Evolutionary conservation across 2,329 filamentous ascomycete genomes (phyloP).

Genomic region (Fusarium goolgardi): DNA sequence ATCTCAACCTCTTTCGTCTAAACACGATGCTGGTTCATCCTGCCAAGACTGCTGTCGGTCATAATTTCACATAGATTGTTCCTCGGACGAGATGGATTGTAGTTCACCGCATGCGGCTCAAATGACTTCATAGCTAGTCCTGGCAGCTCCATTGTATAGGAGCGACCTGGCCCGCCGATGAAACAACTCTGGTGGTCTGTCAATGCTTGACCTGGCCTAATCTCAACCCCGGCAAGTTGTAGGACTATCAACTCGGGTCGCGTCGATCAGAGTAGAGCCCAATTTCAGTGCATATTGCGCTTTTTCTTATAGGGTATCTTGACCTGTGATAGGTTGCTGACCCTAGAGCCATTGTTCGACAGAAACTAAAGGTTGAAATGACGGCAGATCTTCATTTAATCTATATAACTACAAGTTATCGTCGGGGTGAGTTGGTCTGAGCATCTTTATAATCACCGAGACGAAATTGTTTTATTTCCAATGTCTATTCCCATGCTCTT

Average conservation of each 20-base stretch:
- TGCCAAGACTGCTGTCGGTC: background rate
- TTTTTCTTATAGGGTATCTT: background rate
- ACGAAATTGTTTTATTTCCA: constrained; percentile 10
- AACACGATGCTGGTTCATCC: background rate
- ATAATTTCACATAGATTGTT: constrained; percentile 13
- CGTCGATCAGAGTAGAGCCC: constrained; percentile 29
- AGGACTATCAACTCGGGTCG: constrained; percentile 25
- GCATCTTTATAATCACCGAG: background rate
- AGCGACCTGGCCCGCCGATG: constrained; percentile 13
- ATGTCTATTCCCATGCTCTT: constrained; percentile 15
- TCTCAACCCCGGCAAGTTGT: constrained; percentile 12
- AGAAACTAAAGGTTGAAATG: background rate
- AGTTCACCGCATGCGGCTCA: background rate
- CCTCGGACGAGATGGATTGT: constrained; percentile 1
- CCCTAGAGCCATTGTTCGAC: background rate
- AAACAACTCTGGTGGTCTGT: constrained; percentile 18
- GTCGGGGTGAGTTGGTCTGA: background rate
- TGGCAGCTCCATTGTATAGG: constrained; percentile 2
- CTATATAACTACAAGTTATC: constrained; percentile 2
- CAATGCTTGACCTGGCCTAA: constrained; percentile 23
- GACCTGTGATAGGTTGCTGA: constrained; percentile 14
- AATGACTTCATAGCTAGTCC: constrained; percentile 28
- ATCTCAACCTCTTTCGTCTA: background rate
- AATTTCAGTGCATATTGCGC: constrained; percentile 33
- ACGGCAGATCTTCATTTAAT: constrained; percentile 36